Conservation (phyloP, 306 rosid species). For the Phaseolus lunatus region DNA sequence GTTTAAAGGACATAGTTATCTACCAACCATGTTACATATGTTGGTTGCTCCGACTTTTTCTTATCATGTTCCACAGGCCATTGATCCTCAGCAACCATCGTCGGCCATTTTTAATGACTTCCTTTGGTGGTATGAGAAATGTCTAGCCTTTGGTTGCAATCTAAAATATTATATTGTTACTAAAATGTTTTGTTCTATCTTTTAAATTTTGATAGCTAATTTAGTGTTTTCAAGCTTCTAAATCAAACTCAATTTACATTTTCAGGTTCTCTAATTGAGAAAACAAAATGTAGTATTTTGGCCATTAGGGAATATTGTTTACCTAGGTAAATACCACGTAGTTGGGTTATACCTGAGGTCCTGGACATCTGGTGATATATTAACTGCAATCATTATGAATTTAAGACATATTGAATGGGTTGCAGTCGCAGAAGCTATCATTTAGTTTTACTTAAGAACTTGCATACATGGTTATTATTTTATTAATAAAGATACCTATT, state of each 20-base stretch:
- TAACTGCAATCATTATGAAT: neutral
- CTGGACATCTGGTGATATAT: neutral
- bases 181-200: neutral
- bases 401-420: constrained; percentile 17
- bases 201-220: neutral
- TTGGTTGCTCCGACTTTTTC: too few species aligned
- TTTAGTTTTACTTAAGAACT: neutral
- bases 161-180: neutral
- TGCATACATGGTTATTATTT: neutral
- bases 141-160: neutral
- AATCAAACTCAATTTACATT: neutral
- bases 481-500: neutral
- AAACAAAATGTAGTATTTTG: neutral
- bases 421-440: neutral
- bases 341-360: neutral
- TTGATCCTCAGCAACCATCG: neutral
- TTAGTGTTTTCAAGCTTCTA: neutral
- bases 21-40: too few species aligned
- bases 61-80: too few species aligned
- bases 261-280: neutral
- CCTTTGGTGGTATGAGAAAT: neutral
- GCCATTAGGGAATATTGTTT: neutral
- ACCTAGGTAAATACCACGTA: neutral
- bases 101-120: neutral
- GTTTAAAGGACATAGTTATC: too few species aligned